Evolutionary conservation across 2,329 filamentous ascomycete species (phyloP), one percentile per base, ranked within the genome.

Genomic region (Aspergillus ibericus): DNA sequence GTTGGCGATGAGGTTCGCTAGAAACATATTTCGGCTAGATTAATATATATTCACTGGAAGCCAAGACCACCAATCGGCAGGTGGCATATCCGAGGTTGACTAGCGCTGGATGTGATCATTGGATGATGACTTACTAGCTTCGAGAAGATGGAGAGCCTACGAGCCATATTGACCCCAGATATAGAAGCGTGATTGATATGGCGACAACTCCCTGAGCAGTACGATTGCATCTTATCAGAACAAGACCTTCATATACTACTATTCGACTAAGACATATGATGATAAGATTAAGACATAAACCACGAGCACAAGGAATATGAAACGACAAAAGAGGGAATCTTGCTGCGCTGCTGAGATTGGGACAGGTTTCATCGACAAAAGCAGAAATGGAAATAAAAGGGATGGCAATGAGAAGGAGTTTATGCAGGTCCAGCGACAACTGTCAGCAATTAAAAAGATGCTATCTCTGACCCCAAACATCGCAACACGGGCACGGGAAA

Each of bases 251-350:
- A 66, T 67, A 66, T 64, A 73, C 68, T 64, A 66, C 63, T 68
- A 72, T 70, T 65, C 60, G 65, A 66, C 59, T 70, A 66, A 70
- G 58, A 70, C 60, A 58, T 55, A 66, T 66, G 58, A 62, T 63
- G 63, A 64, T 62, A 65, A 61, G 55, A 57, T 68, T 63, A 70
- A 61, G 59, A 68, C 63, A 66, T 64, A 59, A 63, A 61, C 63
- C 61, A 68, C 58, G 59, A 66, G 62, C 63, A 66, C 63, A 68
- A 63, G 66, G 70, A 68, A 66, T 59, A 66, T 62, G 63, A 68
- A 66, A 70, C 53, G 59, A 67, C 67, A 68, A 70, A 70, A 74
- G 70, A 74, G 72, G 72, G 72, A 75, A 73, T 75, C 70, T 75
- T 74, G 72, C 70, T 72, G 72, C 70, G 71, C 69, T 74, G 72